Percentiles rank a stretch among this genome's conserved stretches.
phyloP scores from a whole-genome alignment of 2,329 filamentous ascomycete genomes.

The Stachybotrys elegans region DNA sequence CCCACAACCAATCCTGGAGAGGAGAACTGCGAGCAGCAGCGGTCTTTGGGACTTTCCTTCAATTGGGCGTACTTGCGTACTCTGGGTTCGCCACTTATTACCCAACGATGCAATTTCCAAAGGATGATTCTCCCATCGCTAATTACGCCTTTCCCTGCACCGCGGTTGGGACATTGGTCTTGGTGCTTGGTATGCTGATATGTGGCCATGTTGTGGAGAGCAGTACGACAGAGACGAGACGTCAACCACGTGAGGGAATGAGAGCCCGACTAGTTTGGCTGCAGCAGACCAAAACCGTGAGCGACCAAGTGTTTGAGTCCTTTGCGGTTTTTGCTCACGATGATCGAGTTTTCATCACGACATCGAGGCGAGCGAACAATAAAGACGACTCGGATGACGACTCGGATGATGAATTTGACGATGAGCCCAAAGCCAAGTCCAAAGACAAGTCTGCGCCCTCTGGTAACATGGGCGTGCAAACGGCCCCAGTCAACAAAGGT shows the following conservation, averaged over 20 bases:
- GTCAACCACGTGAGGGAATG: neutral
- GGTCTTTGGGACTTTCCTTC: slow-evolving; percentile 13
- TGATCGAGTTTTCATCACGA: neutral
- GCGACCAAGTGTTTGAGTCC: neutral
- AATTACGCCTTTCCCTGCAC: neutral
- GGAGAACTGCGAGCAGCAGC: slow-evolving; percentile 12
- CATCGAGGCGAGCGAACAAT: neutral
- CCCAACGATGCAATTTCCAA: slow-evolving; percentile 5
- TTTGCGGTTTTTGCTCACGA: neutral
- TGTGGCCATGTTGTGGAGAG: slow-evolving; percentile 1
- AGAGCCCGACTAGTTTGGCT: neutral
- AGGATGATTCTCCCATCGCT: slow-evolving; percentile 5
- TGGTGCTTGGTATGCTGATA: neutral
- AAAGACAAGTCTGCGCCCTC: no score
- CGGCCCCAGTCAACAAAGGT: no score
- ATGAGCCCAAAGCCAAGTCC: no score
- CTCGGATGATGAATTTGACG: no score
- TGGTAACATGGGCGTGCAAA: no score
- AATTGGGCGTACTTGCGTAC: slow-evolving; percentile 16
- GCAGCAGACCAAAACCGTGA: neutral
- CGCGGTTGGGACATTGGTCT: neutral
- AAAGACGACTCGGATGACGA: no score
- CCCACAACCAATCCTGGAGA: neutral
- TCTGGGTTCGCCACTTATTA: slow-evolving; percentile 9
- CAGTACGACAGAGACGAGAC: neutral